Evolutionary conservation across 306 rosid genomes (phyloP).

Genomic region (Inga leiocalycina): DNA sequence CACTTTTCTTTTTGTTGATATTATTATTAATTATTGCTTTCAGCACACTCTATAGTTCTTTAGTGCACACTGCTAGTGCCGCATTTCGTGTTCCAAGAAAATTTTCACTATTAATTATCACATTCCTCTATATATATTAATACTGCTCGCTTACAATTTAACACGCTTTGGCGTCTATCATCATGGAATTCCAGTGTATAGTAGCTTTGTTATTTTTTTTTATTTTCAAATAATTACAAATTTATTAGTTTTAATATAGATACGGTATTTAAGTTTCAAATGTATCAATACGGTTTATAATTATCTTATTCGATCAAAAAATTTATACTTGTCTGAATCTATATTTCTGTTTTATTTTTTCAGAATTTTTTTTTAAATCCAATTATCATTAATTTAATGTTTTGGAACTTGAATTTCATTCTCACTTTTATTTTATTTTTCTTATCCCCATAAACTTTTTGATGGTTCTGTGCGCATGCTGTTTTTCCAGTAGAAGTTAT

Average conservation of each 20-base stretch:
- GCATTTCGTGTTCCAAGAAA: background rate
- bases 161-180: background rate
- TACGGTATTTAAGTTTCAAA: too few relatives aligned
- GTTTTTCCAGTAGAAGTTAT: conserved; percentile 28
- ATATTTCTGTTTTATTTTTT: background rate
- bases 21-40: conserved; percentile 37
- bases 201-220: background rate
- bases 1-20: conserved; percentile 32
- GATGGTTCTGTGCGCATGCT: conserved; percentile 1
- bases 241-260: too few relatives aligned
- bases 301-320: too few relatives aligned
- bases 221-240: too few relatives aligned
- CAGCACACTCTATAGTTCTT: conserved; percentile 8
- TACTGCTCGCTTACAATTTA: background rate
- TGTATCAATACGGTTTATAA: too few relatives aligned
- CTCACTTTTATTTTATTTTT: conserved; percentile 7
- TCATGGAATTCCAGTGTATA: background rate
- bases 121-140: background rate
- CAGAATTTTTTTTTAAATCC: too few relatives aligned
- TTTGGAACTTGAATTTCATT: background rate
- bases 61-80: background rate
- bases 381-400: too few relatives aligned
- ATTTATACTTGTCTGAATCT: too few relatives aligned
- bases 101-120: background rate
- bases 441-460: conserved; percentile 20